These are phyloP conservation scores for Diddensiella transvaalensis DNA, from an alignment of 805 yeast genomes.

Conservation along the genomic window DNA sequence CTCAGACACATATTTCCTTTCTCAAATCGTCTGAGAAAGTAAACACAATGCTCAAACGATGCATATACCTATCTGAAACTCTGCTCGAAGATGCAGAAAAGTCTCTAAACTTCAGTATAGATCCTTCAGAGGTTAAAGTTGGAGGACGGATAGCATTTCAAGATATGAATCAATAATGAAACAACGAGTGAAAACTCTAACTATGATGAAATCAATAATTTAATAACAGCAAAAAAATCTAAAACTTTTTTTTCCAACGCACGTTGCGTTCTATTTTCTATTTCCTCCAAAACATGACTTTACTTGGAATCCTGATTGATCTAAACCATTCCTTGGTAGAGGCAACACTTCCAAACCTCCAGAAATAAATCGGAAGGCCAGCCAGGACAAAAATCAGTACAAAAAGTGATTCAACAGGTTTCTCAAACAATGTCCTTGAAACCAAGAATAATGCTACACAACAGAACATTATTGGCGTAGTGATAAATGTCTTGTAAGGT, in stretches of 20 bases:
- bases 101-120: slow-evolving; percentile 12
- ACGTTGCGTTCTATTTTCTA: background rate
- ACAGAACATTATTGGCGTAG: slow-evolving; percentile 37
- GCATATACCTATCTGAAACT: slow-evolving; percentile 17
- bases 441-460: slow-evolving; percentile 37
- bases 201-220: background rate
- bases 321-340: slow-evolving; percentile 3
- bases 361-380: slow-evolving; percentile 33
- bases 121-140: slow-evolving; percentile 12
- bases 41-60: slow-evolving; percentile 13
- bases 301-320: background rate
- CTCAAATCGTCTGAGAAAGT: slow-evolving; percentile 15
- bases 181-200: background rate
- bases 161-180: slow-evolving; percentile 2
- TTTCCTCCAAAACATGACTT: background rate
- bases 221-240: too few species aligned
- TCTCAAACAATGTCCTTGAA: slow-evolving; percentile 32
- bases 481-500: slow-evolving; percentile 37
- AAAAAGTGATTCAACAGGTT: slow-evolving; percentile 32
- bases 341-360: slow-evolving; percentile 7
- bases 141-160: slow-evolving; percentile 11
- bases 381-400: slow-evolving; percentile 28
- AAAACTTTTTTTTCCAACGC: too few species aligned
- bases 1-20: slow-evolving; percentile 16
- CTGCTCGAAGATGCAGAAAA: slow-evolving; percentile 17